These are phyloP conservation scores for Hydnomerulius pinastri DNA, from an alignment of 768 basidiomycete genomes.

Conservation along the genomic window DNA sequence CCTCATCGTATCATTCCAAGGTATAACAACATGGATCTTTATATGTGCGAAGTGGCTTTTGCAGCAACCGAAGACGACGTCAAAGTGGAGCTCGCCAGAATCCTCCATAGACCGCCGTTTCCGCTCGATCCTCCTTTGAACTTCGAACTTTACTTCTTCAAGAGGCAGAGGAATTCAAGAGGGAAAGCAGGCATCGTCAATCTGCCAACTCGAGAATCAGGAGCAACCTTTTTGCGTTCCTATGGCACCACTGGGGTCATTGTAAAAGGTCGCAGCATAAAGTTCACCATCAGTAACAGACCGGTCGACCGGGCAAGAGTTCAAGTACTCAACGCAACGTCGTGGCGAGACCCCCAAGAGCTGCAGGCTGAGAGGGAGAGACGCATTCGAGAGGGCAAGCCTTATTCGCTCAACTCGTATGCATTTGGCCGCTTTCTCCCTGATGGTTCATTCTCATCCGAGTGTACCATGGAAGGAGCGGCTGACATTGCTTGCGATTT, in stretches of 20 bases:
- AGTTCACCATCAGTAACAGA: slow-evolving; percentile 23
- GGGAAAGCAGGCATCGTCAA: slow-evolving; percentile 35
- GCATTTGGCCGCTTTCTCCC: slow-evolving; percentile 38
- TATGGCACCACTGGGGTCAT: slow-evolving; percentile 28
- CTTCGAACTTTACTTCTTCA: slow-evolving; percentile 36
- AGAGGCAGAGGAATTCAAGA: slow-evolving; percentile 12
- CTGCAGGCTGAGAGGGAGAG: slow-evolving; percentile 26
- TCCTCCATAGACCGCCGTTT: slow-evolving; percentile 37
- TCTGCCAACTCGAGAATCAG: slow-evolving; percentile 19
- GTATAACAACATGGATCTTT: slow-evolving; percentile 34
- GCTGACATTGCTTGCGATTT: slow-evolving; percentile 40
- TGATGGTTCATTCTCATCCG: slow-evolving; percentile 37
- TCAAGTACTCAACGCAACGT: slow-evolving; percentile 19
- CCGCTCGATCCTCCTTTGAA: slow-evolving; percentile 27
- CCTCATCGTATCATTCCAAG: neutral
- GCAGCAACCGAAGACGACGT: slow-evolving; percentile 34
- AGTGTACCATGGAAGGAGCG: slow-evolving; percentile 25
- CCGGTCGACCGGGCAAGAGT: slow-evolving; percentile 26
- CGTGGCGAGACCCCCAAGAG: slow-evolving; percentile 34
- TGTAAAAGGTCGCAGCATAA: slow-evolving; percentile 25
- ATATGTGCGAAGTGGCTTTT: slow-evolving; percentile 31
- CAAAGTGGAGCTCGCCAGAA: slow-evolving; percentile 33
- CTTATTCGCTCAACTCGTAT: slow-evolving; percentile 25
- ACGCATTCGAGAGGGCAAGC: slow-evolving; percentile 21
- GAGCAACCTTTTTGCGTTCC: slow-evolving; percentile 28